phyloP scores from a whole-genome alignment of 164 flowering plant species.

The Magnolia kwangsiensis region DNA sequence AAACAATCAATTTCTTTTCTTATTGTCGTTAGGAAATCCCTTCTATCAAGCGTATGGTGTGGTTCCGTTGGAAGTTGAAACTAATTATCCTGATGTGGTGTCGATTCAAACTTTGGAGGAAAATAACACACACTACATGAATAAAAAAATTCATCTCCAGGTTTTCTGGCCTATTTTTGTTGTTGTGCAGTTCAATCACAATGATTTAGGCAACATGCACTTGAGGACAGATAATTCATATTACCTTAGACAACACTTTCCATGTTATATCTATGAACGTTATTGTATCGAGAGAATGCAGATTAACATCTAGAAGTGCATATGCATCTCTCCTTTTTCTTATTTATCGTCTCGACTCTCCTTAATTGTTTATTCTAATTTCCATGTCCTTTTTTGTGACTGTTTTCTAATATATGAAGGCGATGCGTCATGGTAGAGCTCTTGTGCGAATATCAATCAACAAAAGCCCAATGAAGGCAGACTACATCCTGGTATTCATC shows the following conservation, averaged over 20 bases:
- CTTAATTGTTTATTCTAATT: background rate
- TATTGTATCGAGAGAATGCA: background rate
- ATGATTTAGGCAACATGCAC: background rate
- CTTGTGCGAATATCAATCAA: slow-evolving; percentile 59
- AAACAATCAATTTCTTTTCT: slow-evolving; percentile 5
- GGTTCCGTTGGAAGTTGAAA: slow-evolving; percentile 40
- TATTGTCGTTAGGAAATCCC: slow-evolving; percentile 50
- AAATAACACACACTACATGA: slow-evolving; percentile 22
- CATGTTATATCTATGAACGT: background rate
- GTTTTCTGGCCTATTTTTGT: slow-evolving; percentile 24
- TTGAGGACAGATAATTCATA: background rate
- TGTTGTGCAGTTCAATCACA: background rate
- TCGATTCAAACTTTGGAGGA: slow-evolving; percentile 23
- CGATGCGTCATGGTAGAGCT: slow-evolving; percentile 63
- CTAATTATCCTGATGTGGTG: slow-evolving; percentile 64
- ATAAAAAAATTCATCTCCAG: slow-evolving; percentile 51
- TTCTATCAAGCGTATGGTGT: slow-evolving; percentile 74
- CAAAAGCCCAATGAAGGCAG: slow-evolving; percentile 47
- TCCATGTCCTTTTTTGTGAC: background rate
- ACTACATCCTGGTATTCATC: slow-evolving; percentile 62
- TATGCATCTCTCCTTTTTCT: background rate
- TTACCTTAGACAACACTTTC: background rate
- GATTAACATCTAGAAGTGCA: background rate
- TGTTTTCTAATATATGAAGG: slow-evolving; percentile 29
- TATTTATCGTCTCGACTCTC: background rate